Conservation (phyloP, 352 stramenopile genomes). For the Plasmopara muralis region DNA sequence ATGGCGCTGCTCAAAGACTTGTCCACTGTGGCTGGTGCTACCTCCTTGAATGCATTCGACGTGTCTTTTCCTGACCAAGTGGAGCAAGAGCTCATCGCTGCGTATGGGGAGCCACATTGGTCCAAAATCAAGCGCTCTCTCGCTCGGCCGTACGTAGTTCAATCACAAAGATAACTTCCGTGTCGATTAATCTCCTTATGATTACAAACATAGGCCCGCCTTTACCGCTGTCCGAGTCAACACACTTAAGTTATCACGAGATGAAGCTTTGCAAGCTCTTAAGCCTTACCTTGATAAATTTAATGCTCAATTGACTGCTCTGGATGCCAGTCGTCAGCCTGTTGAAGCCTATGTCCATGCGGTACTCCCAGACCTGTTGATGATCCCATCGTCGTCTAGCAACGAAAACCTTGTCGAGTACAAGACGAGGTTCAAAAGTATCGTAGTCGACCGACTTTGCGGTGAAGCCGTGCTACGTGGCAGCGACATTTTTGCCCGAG, state of each 20-base stretch:
- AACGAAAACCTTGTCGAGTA: constrained; percentile 14
- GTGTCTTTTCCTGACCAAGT: constrained; percentile 67
- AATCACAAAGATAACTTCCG: constrained; percentile 3
- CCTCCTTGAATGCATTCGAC: constrained; percentile 47
- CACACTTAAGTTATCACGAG: constrained; percentile 47
- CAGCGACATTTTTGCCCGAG: constrained; percentile 90
- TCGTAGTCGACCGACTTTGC: constrained; percentile 89
- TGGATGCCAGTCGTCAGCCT: constrained; percentile 25
- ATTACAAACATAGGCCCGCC: constrained; percentile 26
- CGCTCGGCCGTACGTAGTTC: constrained; percentile 20
- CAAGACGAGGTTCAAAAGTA: constrained; percentile 37
- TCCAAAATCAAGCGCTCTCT: constrained; percentile 67
- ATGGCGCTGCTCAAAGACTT: constrained; percentile 78
- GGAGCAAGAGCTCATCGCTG: constrained; percentile 45
- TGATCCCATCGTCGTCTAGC: constrained; percentile 55
- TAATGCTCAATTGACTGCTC: constrained; percentile 43
- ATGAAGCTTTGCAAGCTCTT: constrained; percentile 47
- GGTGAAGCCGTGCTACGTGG: constrained; percentile 90
- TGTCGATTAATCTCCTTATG: neutral
- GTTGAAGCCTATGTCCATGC: constrained; percentile 35
- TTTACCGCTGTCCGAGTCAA: constrained; percentile 81
- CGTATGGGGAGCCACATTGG: constrained; percentile 65
- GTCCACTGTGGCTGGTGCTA: constrained; percentile 84
- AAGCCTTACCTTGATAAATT: constrained; percentile 41
- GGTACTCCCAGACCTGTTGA: constrained; percentile 46